A percentile compares a stretch with the other conserved stretches of the same genome.
Conservation (phyloP, 2,329 filamentous ascomycete species). For the Diaporthe nobilis region DNA sequence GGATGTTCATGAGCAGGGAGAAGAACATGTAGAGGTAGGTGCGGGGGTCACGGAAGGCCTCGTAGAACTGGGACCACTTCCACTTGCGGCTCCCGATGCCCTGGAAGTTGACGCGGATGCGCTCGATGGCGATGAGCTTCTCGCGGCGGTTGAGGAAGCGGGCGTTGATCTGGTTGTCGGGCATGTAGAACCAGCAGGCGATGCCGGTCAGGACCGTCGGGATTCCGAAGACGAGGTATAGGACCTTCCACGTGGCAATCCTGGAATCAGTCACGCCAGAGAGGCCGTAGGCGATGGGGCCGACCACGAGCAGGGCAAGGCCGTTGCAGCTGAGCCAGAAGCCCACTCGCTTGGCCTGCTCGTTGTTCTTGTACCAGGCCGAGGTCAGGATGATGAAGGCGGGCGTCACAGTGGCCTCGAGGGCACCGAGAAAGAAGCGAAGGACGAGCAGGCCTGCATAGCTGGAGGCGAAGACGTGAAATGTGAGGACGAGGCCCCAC, state of each 20-base stretch:
- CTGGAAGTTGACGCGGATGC: conserved; percentile 62
- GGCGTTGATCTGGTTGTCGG: conserved; percentile 71
- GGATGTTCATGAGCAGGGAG: conserved; percentile 52
- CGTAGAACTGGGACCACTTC: conserved; percentile 59
- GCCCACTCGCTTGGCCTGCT: conserved; percentile 31
- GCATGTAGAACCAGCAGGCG: conserved; percentile 66
- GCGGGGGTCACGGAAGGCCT: conserved; percentile 64
- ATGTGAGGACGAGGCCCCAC: conserved; percentile 55
- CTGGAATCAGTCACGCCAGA: conserved; percentile 1
- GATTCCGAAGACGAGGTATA: conserved; percentile 28
- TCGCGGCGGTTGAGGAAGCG: conserved; percentile 71
- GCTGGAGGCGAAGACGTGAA: conserved; percentile 44
- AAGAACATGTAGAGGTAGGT: conserved; percentile 68
- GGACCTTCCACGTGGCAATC: conserved; percentile 32
- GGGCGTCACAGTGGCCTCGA: conserved; percentile 48
- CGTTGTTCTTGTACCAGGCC: conserved; percentile 47
- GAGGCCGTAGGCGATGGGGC: conserved; percentile 36
- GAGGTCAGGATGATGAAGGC: conserved; percentile 47
- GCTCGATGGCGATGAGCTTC: conserved; percentile 63
- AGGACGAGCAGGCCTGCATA: conserved; percentile 45
- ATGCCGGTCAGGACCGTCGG: conserved; percentile 53
- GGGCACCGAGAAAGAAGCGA: conserved; percentile 46
- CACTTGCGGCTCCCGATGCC: conserved; percentile 65
- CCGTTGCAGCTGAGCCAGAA: conserved; percentile 34
- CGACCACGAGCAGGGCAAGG: conserved; percentile 32